phyloP scores from a whole-genome alignment of 2,329 filamentous ascomycete species.

The Escovopsis sp. region DNA sequence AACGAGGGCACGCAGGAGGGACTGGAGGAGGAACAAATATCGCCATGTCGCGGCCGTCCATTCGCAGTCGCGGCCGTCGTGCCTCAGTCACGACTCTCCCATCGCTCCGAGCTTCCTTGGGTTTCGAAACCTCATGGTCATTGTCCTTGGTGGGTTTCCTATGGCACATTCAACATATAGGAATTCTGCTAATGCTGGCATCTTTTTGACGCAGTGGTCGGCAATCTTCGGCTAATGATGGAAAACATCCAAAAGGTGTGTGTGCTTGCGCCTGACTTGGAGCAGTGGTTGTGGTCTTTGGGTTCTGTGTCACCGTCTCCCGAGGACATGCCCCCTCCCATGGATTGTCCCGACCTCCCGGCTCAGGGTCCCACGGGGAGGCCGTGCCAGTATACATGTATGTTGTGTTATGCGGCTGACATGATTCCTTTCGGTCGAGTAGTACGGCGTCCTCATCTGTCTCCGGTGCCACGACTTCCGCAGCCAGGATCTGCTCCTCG shows the following conservation, averaged over 20 bases:
- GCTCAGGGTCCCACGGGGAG: too few relatives aligned
- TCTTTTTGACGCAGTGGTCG: slow-evolving; percentile 51
- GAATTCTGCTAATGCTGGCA: slow-evolving; percentile 4
- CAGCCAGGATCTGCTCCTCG: slow-evolving; percentile 59
- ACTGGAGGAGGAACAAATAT: slow-evolving; percentile 42
- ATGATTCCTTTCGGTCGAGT: slow-evolving; percentile 6
- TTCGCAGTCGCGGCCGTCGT: slow-evolving; percentile 54
- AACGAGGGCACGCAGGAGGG: too few relatives aligned
- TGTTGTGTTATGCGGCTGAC: too few relatives aligned
- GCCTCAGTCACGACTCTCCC: slow-evolving; percentile 69
- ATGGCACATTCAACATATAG: slow-evolving; percentile 20
- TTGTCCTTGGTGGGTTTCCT: slow-evolving; percentile 83
- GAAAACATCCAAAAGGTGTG: slow-evolving; percentile 86
- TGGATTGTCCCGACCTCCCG: not conserved
- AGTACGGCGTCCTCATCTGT: slow-evolving; percentile 94
- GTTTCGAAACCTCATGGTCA: slow-evolving; percentile 90
- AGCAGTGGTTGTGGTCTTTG: too few relatives aligned
- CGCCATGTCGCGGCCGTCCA: slow-evolving; percentile 86
- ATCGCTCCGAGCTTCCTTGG: slow-evolving; percentile 72
- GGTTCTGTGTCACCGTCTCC: too few relatives aligned
- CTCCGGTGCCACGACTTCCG: slow-evolving; percentile 80
- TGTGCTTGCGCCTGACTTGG: too few relatives aligned
- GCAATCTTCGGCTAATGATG: slow-evolving; percentile 85
- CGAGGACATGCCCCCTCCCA: not conserved
- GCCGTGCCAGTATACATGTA: too few relatives aligned